Conservation (phyloP, 257 asterid species). For the Pogostemon cablin region DNA sequence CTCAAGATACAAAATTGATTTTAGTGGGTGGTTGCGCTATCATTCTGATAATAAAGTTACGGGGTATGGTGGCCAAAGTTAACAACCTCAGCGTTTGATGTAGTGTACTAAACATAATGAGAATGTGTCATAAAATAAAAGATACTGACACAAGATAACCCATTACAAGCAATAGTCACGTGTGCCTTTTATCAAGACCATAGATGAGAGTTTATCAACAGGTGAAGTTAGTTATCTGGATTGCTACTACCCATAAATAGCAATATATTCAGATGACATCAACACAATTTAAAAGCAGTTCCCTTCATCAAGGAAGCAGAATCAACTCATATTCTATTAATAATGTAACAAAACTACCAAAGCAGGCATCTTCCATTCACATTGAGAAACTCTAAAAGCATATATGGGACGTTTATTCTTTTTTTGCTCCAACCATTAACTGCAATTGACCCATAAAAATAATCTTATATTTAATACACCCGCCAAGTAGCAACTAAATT, state of each 20-base stretch:
- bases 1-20: constrained; percentile 15
- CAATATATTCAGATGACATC: constrained; percentile 19
- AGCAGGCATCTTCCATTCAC: background rate
- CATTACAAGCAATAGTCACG: background rate
- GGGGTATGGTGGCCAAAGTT: background rate
- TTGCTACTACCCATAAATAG: background rate
- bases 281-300: background rate
- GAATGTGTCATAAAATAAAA: background rate
- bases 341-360: background rate
- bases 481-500: constrained; percentile 7
- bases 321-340: constrained; percentile 5
- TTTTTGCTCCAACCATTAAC: background rate
- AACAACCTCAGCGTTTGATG: background rate
- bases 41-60: constrained; percentile 12
- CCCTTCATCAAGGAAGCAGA: constrained; percentile 20
- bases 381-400: constrained; percentile 15
- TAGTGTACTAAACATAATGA: background rate
- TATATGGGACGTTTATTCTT: background rate
- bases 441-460: constrained; percentile 10
- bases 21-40: background rate
- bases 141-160: background rate
- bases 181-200: background rate
- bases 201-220: background rate
- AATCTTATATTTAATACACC: constrained; percentile 17
- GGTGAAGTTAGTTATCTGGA: background rate